A percentile compares a stretch with the other conserved stretches of the same genome.
These are phyloP conservation scores for Sporothrix variecibatus DNA, from an alignment of 2,329 filamentous ascomycete genomes.

Conservation along the genomic window DNA sequence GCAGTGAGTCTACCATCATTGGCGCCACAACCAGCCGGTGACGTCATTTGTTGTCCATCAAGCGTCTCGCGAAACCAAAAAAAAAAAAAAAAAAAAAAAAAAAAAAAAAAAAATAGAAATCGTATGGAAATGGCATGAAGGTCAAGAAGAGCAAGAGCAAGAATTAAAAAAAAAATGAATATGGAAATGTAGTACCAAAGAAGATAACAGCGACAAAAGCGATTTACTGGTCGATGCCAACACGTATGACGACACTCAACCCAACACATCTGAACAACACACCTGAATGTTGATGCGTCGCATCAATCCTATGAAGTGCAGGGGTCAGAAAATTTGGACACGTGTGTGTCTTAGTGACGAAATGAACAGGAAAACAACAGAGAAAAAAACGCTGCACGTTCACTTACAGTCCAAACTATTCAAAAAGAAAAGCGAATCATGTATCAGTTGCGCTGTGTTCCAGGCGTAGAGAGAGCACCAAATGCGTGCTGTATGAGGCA, in stretches of 20 bases:
- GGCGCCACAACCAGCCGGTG: neutral
- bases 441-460: neutral
- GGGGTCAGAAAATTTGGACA: neutral
- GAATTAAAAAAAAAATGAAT: neutral
- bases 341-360: neutral
- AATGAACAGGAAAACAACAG: neutral
- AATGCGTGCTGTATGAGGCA: neutral
- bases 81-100: no score
- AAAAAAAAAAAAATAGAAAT: neutral
- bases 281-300: neutral
- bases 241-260: neutral
- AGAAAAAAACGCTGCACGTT: neutral
- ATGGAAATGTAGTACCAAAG: no score
- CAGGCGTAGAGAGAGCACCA: neutral
- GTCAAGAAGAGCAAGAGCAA: no score
- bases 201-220: neutral
- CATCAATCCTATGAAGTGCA: neutral
- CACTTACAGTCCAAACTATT: neutral
- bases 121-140: no score
- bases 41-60: neutral
- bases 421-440: neutral
- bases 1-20: neutral
- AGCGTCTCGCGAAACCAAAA: neutral
- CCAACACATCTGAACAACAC: neutral
- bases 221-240: neutral